phyloP scores from a whole-genome alignment of 78 protist genomes.

The Isochrysis galbana region DNA sequence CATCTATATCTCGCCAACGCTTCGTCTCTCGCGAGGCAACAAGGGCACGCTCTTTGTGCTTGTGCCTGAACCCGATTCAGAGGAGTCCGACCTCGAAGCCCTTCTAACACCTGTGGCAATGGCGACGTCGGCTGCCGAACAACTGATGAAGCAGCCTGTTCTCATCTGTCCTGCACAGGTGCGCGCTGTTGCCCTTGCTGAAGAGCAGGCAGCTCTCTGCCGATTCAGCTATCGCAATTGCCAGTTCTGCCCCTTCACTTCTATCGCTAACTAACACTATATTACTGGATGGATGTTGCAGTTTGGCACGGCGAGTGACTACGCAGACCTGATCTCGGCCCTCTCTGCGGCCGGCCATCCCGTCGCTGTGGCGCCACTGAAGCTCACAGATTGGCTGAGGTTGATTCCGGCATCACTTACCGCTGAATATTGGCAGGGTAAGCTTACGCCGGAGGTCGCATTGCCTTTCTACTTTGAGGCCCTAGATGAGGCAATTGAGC shows the following conservation, averaged over 20 bases:
- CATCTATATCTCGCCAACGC: neutral
- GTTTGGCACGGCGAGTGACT: neutral
- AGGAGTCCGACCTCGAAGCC: neutral
- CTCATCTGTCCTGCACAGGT: conserved; percentile 17
- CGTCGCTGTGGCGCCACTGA: neutral
- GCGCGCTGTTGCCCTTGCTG: too few relatives aligned
- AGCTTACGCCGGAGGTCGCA: neutral
- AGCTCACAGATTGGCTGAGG: neutral
- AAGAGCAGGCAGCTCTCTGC: too few relatives aligned
- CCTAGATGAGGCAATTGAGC: neutral
- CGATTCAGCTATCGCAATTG: too few relatives aligned
- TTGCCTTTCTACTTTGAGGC: conserved; percentile 7
- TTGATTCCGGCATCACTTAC: neutral
- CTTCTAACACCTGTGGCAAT: neutral
- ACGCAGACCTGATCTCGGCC: neutral
- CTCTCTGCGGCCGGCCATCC: conserved; percentile 17
- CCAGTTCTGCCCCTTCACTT: too few relatives aligned
- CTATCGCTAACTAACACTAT: too few relatives aligned
- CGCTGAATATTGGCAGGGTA: neutral
- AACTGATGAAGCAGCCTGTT: neutral
- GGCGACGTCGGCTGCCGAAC: neutral
- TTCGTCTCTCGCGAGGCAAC: conserved; percentile 16
- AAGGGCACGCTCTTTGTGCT: conserved; percentile 22
- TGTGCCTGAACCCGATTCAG: neutral
- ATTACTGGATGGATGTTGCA: too few relatives aligned